phyloP scores from a whole-genome alignment of 1,284 basidiomycete species.

The Ceratobasidium sp. region DNA sequence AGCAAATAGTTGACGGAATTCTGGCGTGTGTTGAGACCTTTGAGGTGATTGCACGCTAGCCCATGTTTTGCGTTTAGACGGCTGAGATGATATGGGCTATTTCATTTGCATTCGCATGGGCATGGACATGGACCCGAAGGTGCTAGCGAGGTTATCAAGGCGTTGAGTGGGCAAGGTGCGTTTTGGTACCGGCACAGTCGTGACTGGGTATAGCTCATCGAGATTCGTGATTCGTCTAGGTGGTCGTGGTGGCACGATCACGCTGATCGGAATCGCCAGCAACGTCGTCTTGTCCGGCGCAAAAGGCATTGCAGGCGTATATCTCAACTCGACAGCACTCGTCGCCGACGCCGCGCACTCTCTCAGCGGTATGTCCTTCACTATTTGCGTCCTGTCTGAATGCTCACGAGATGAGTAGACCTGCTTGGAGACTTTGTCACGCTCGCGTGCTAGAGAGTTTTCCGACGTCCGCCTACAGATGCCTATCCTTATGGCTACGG shows the following conservation, averaged over 20 bases:
- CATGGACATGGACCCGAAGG: conserved; percentile 33
- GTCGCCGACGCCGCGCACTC: conserved; percentile 97
- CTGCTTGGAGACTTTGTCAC: conserved; percentile 93
- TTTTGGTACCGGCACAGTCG: conserved; percentile 33
- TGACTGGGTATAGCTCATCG: conserved; percentile 15
- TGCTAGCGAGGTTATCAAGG: conserved; percentile 44
- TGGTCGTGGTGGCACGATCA: conserved; percentile 86
- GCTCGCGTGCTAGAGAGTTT: conserved; percentile 91
- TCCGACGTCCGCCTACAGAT: conserved; percentile 80
- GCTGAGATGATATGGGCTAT: conserved; percentile 58
- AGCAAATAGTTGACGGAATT: no score
- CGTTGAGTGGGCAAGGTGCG: conserved; percentile 33
- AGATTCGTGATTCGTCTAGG: conserved; percentile 58
- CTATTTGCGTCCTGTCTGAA: conserved; percentile 37
- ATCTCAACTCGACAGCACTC: conserved; percentile 87
- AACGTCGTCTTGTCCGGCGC: conserved; percentile 86
- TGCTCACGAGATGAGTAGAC: conserved; percentile 61
- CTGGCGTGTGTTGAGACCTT: background rate
- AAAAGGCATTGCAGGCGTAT: conserved; percentile 90
- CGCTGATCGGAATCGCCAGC: conserved; percentile 85
- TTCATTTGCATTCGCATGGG: conserved; percentile 39
- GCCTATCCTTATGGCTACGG: conserved; percentile 88
- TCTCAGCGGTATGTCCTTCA: conserved; percentile 74
- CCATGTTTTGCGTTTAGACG: background rate
- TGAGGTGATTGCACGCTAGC: background rate